Evolutionary conservation across 257 asterid genomes (phyloP).

Genomic region (Dorcoceras hygrometricum): DNA sequence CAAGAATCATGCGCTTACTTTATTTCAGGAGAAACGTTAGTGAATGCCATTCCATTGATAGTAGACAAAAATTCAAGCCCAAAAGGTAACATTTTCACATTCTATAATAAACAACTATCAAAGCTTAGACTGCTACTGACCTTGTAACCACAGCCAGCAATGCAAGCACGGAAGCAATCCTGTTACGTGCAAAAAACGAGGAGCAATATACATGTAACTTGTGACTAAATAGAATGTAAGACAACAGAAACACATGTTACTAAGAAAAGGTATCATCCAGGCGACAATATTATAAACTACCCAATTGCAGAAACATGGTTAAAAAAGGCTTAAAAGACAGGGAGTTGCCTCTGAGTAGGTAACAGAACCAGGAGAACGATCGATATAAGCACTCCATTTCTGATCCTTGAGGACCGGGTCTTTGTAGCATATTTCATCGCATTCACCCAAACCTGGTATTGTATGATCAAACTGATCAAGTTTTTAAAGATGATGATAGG

Average conservation of each 20-base stretch:
- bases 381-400: constrained; percentile 93
- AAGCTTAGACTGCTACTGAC: constrained; percentile 30
- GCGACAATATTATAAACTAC: not conserved
- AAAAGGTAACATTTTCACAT: not conserved
- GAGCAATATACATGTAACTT: constrained; percentile 9
- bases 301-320: not conserved
- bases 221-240: not conserved
- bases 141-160: constrained; percentile 79
- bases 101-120: not conserved
- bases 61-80: not conserved
- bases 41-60: not conserved
- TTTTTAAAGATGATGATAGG: not conserved
- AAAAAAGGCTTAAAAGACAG: not conserved
- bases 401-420: constrained; percentile 87
- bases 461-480: not conserved
- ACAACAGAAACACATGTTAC: not conserved
- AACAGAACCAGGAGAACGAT: constrained; percentile 94
- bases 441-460: constrained; percentile 66
- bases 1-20: not conserved
- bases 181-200: constrained; percentile 23
- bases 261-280: no score
- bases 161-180: constrained; percentile 79
- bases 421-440: constrained; percentile 87
- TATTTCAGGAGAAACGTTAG: not conserved
- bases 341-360: constrained; percentile 66